Evolutionary conservation across 257 asterid genomes (phyloP).

Genomic region (Haberlea rhodopensis): DNA sequence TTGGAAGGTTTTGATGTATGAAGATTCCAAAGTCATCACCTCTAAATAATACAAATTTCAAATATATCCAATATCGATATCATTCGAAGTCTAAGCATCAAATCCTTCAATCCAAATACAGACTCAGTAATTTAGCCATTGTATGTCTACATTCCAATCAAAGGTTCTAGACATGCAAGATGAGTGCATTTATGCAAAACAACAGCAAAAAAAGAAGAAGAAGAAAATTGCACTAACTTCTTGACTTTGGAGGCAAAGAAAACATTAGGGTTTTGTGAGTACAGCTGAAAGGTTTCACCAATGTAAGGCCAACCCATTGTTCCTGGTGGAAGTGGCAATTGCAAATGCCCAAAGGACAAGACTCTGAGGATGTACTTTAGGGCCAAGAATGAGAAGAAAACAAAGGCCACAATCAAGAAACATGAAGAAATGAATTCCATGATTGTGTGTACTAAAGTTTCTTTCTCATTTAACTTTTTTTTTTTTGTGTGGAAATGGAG

Average conservation of each 20-base stretch:
- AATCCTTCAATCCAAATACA: too few relatives aligned
- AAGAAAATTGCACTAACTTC: constrained; percentile 41
- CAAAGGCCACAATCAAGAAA: constrained; percentile 21
- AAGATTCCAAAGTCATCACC: too few relatives aligned
- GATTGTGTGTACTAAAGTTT: constrained; percentile 1
- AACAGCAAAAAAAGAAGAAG: background rate
- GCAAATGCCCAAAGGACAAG: constrained; percentile 30
- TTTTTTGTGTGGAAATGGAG: constrained; percentile 22
- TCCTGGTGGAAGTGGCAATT: constrained; percentile 74
- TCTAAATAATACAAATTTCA: too few relatives aligned
- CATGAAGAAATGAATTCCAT: constrained; percentile 46
- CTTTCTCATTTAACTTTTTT: background rate
- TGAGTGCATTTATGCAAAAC: background rate
- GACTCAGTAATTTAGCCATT: too few relatives aligned
- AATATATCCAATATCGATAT: too few relatives aligned
- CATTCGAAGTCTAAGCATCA: too few relatives aligned
- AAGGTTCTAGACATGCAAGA: background rate
- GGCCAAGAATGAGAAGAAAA: constrained; percentile 21
- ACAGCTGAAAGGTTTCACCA: constrained; percentile 75
- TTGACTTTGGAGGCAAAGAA: constrained; percentile 73
- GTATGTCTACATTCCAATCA: too few relatives aligned
- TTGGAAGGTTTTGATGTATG: too few relatives aligned
- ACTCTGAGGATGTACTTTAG: constrained; percentile 29
- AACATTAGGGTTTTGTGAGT: constrained; percentile 61
- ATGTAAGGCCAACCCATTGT: constrained; percentile 79